Conservation (phyloP, 2,329 filamentous ascomycete species). For the Verticillium isaacii region DNA sequence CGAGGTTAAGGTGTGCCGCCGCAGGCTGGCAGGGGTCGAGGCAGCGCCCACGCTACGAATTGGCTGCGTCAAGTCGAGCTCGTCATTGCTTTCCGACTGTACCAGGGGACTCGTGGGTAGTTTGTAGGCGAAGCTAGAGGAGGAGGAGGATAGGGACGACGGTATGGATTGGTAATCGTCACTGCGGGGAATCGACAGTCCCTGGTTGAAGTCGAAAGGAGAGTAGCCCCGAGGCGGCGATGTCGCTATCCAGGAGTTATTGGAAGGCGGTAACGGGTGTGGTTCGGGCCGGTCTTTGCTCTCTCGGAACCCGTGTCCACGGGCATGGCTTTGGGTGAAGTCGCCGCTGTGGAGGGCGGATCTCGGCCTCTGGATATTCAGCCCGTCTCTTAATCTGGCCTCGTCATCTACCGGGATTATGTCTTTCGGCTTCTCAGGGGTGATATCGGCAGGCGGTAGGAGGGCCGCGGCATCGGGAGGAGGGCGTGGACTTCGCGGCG, state of each 20-base stretch:
- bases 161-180: conserved; percentile 39
- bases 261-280: conserved; percentile 10
- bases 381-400: conserved; percentile 44
- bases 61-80: conserved; percentile 58
- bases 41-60: conserved; percentile 46
- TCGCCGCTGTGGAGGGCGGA: conserved; percentile 69
- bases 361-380: conserved; percentile 73
- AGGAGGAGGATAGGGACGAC: conserved; percentile 66
- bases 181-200: conserved; percentile 19
- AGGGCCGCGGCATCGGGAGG: conserved; percentile 33
- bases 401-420: conserved; percentile 25
- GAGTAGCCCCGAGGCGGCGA: conserved; percentile 51
- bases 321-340: conserved; percentile 45
- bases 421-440: conserved; percentile 35
- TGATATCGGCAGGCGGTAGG: conserved; percentile 42
- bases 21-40: conserved; percentile 29
- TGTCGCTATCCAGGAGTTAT: conserved; percentile 44
- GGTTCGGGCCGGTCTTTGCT: not conserved
- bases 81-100: conserved; percentile 80
- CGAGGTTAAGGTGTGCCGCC: conserved; percentile 70
- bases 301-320: not conserved
- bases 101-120: conserved; percentile 90
- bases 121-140: conserved; percentile 77
- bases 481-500: conserved; percentile 28
- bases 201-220: conserved; percentile 37